Evolutionary conservation across 129 eudicot species (phyloP), one percentile per base, ranked within the genome.

Genomic region (Escallonia rubra): DNA sequence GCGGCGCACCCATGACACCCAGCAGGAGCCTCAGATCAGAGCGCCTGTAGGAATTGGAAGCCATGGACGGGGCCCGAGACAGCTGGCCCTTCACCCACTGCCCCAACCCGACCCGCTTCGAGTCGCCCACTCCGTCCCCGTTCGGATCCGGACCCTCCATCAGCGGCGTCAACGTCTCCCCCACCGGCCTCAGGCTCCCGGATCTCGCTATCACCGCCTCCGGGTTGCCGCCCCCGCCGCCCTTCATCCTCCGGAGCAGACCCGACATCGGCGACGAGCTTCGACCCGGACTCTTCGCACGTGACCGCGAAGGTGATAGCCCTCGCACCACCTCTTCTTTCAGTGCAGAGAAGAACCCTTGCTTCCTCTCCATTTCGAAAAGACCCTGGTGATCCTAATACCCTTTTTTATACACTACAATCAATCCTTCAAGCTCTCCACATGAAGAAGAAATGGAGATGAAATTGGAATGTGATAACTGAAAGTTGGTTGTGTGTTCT

Each of bases 141-240:
- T 78, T 88, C 76, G 86, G 95, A 84, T 90, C 95, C 83, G 96
- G 96, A 3, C 96, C 96, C 38, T 90, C 96, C 38, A 86, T 80
- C 74, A 88, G 63, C 58, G 91, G 91, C 61, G 87, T 75, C 58
- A 88, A 68, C 8, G 96, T 75, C 76, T 82, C 90, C 6, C 90
- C 95, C 7, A 83, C 72, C 42, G 85, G 82, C 61, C 84, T 79
- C 63, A 86, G 61, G 68, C 96, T 90, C 44, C 96, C 96, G 69
- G 95, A 86, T 86, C 96, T 86, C 66, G 68, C 74, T 12, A 83
- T 76, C 10, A 79, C 43, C 23, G 69, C 23, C 12, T 83, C 95
- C 3, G 77, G 67, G 63, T 72, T 69, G 2, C 66, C 68, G 47
- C 62, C 9, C 9, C 62, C 11, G 11, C 8, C 39, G 41, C 11